Base-by-base conservation (phyloP, 345 rosid genomes). In the Litchi chinensis region DNA sequence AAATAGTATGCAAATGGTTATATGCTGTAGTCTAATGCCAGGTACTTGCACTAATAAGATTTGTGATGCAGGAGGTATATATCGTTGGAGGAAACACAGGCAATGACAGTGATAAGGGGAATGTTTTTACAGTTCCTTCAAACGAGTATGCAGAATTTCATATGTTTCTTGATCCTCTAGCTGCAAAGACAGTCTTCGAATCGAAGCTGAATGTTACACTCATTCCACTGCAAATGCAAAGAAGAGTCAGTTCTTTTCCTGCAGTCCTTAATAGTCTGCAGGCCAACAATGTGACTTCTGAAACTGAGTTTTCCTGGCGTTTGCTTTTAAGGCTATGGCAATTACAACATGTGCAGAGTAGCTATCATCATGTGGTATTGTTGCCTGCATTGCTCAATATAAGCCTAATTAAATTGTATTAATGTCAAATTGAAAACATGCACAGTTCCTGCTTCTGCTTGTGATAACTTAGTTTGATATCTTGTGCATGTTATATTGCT, bases 131-230 rank as follows among this genome's bases (percentile, higher is more conserved):
- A 0, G 52, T 84, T 60, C 85, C 89, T 82, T 80, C 87, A 4
- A 91, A 92, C 70, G 75, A 79, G 57, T 79, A 90, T 70, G 83
- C 97, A 40, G 99, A 95, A 79, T 87, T 92, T 88, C 93, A 92
- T 68, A 90, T 95, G 88, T 92, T 87, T 87, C 96, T 95, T 5
- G 99, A 95, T 77, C 97, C 99, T 10, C 82, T 87, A 59, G 96
- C 98, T 28, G 96, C 96, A 43, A 92, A 92, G 79, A 81, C 84
- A 6, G 98, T 92, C 56, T 81, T 95, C 4, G 81, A 88, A 43
- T 95, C 99, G 2, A 78, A 80, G 26, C 77, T 95, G 26, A 71
- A 88, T 71, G 83, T 93, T 79, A 93, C 90, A 19, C 91, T 95
- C 75, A 80, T 92, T 70, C 99, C 99, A 9, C 92, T 93, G 5